Conservation (phyloP, 108 stramenopile genomes). For the Fragilariopsis cylindrus region DNA sequence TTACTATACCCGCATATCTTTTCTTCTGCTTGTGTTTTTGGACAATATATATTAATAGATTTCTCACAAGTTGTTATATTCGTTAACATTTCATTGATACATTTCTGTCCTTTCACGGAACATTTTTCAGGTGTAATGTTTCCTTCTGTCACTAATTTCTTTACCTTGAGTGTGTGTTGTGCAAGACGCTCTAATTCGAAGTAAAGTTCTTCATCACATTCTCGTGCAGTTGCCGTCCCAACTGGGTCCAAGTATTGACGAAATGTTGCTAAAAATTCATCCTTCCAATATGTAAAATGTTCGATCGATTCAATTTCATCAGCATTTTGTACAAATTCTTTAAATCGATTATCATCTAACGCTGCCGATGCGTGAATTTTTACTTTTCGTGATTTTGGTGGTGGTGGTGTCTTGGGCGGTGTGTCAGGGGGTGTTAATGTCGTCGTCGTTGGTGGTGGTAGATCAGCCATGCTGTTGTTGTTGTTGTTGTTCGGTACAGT, state of each 20-base stretch:
- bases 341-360: conserved; percentile 14
- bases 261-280: conserved; percentile 23
- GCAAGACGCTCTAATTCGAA: conserved; percentile 22
- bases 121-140: conserved; percentile 5
- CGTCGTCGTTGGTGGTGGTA: no score
- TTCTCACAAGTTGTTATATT: conserved; percentile 9
- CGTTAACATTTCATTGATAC: conserved; percentile 26
- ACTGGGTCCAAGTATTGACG: conserved; percentile 24
- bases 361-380: not conserved
- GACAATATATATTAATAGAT: conserved; percentile 12
- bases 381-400: not conserved
- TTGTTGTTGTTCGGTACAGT: no score
- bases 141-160: conserved; percentile 12
- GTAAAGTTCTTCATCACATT: conserved; percentile 25
- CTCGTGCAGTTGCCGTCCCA: conserved; percentile 24
- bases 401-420: not conserved
- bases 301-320: conserved; percentile 27
- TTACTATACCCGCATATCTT: conserved; percentile 14
- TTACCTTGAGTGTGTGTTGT: conserved; percentile 12
- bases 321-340: conserved; percentile 20
- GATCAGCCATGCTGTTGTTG: no score
- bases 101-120: conserved; percentile 13
- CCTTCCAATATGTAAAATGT: conserved; percentile 30
- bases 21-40: conserved; percentile 25
- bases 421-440: not conserved